These are phyloP conservation scores for Phoenix dactylifera DNA, from an alignment of 176 grass and related monocot genomes.

Conservation along the genomic window DNA sequence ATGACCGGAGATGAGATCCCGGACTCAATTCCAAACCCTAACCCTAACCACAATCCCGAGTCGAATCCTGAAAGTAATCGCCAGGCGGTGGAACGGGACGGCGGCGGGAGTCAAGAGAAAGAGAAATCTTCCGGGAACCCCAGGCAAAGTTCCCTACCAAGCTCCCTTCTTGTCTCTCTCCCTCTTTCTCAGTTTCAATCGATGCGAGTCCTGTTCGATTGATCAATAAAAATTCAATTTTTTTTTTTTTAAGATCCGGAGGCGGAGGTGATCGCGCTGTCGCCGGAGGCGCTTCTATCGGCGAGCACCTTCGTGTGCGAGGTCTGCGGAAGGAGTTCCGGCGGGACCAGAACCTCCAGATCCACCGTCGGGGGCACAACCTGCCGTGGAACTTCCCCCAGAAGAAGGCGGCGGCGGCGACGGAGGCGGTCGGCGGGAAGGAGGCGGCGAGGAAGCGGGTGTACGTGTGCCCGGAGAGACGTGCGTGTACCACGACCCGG, in stretches of 20 bases:
- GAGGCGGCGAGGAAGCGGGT: neutral
- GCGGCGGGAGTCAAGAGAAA: neutral
- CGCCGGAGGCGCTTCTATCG: neutral
- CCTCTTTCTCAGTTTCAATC: too few species aligned
- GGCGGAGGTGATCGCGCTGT: slow-evolving; percentile 10
- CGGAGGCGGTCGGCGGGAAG: neutral
- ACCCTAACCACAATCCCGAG: too few species aligned
- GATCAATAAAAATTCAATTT: neutral
- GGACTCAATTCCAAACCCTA: too few species aligned
- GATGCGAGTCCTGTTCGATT: neutral
- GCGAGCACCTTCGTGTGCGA: slow-evolving; percentile 5
- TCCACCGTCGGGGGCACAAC: slow-evolving; percentile 7
- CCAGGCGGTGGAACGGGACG: too few species aligned
- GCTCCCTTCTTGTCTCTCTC: too few species aligned
- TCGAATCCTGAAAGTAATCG: too few species aligned
- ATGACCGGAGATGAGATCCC: too few species aligned
- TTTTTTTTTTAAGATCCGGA: neutral
- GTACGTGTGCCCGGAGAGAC: slow-evolving; percentile 8
- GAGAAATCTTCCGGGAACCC: neutral
- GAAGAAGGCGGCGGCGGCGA: neutral
- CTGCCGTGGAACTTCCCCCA: slow-evolving; percentile 1
- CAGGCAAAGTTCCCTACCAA: neutral
- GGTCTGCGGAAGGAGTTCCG: slow-evolving; percentile 7
- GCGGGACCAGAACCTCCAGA: slow-evolving; percentile 10
- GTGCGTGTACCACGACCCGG: slow-evolving; percentile 6